These are phyloP conservation scores for Dactylellina drechsleri DNA, from an alignment of 2,329 filamentous ascomycete species.

Conservation along the genomic window DNA sequence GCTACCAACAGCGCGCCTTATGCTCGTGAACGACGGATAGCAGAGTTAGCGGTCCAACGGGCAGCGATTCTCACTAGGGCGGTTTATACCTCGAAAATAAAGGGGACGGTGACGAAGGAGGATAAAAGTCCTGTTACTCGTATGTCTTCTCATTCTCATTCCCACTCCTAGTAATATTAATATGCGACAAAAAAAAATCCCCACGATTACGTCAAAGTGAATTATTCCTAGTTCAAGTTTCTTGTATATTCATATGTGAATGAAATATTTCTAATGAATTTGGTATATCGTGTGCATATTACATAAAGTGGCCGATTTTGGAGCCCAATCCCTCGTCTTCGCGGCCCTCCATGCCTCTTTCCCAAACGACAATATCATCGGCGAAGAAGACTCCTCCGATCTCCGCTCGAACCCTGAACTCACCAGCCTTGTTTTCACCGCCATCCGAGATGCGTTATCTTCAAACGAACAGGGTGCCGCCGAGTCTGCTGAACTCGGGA, in stretches of 20 bases:
- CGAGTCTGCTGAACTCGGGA: constrained; percentile 64
- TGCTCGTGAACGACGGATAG: constrained; percentile 80
- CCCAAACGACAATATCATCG: constrained; percentile 88
- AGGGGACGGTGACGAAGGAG: constrained; percentile 92
- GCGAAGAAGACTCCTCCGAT: constrained; percentile 88
- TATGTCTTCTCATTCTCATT: constrained; percentile 20
- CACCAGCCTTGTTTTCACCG: constrained; percentile 78
- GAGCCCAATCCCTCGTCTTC: constrained; percentile 96
- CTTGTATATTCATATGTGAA: neutral
- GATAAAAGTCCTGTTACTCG: constrained; percentile 95
- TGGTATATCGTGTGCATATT: no score
- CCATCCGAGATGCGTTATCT: constrained; percentile 9
- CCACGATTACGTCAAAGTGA: neutral
- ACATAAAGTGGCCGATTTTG: constrained; percentile 81
- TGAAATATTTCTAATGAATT: neutral
- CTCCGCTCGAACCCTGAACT: constrained; percentile 77
- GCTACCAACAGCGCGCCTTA: constrained; percentile 65
- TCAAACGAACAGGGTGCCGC: constrained; percentile 66
- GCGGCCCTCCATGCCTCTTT: constrained; percentile 88
- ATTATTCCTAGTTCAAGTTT: neutral
- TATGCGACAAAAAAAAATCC: no score
- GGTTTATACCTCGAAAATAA: constrained; percentile 87
- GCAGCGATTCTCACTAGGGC: constrained; percentile 79
- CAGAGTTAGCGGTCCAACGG: constrained; percentile 87
- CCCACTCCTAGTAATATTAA: no score